phyloP scores from a whole-genome alignment of 2,329 filamentous ascomycete genomes.

The Colletotrichum paranaense region DNA sequence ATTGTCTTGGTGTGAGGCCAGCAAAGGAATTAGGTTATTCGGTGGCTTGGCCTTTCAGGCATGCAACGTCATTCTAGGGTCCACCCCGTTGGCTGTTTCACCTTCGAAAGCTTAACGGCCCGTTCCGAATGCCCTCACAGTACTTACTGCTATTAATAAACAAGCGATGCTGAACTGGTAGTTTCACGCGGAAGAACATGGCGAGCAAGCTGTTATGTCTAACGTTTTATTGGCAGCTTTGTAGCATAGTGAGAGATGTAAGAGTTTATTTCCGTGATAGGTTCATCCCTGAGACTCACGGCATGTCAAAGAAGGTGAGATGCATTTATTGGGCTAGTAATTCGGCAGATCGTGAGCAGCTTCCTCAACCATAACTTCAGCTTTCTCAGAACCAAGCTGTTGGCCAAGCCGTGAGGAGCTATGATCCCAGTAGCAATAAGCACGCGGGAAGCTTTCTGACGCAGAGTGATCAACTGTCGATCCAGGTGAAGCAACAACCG shows the following conservation, averaged over 20 bases:
- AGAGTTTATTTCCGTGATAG: background rate
- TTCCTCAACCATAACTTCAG: background rate
- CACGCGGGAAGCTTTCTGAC: background rate
- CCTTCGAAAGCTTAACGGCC: constrained; percentile 20
- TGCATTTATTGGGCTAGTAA: background rate
- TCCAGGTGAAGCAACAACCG: background rate
- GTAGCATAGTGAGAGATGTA: background rate
- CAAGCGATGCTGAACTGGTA: background rate
- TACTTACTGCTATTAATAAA: background rate
- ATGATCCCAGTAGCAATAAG: constrained; percentile 1
- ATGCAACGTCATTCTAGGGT: background rate
- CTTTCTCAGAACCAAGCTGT: background rate
- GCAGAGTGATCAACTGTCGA: background rate
- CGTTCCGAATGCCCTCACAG: constrained; percentile 29
- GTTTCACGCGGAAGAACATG: background rate
- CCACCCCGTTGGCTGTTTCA: constrained; percentile 14
- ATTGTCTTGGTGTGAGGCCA: background rate
- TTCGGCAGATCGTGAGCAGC: background rate
- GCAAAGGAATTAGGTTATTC: background rate
- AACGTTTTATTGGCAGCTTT: background rate
- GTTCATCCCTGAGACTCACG: background rate
- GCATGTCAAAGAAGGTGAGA: background rate
- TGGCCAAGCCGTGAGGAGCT: background rate
- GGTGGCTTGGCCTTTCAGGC: constrained; percentile 16
- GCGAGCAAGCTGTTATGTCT: background rate